Base-by-base conservation (phyloP, 768 basidiomycete genomes). In the Chalciporus chontae region DNA sequence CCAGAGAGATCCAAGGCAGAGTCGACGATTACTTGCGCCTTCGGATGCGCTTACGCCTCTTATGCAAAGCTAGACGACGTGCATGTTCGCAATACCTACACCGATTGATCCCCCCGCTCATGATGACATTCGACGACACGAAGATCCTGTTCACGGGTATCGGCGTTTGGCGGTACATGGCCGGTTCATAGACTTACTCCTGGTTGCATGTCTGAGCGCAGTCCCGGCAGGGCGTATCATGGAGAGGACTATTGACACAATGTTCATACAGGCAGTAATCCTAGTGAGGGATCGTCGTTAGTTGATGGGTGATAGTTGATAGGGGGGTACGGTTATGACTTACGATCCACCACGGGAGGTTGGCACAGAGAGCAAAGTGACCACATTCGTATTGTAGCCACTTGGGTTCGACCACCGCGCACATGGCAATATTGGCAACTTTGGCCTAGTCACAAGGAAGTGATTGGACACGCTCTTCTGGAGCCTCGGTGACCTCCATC, bases 321-420 rank as follows among this genome's bases (percentile, higher is more conserved):
- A 31, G 29, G 29, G n/a, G 34, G 11, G 26, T 6, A 5, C 11
- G 34, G 11, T 21, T 6, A 5, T 11, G 23, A 45, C 59, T 47
- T 38, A 54, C 55, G 11, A 51, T 43, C 54, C 46, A 56, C 50
- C 49, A 39, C 10, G 49, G 41, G 31, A 51, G 50, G 26, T 41
- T 15, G 7, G 27, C 40, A 15, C 47, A 27, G 26, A 31, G 34
- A 7, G 37, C 37, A 23, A 49, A 48, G 39, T 48, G 50, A 27
- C 43, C 46, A 21, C 43, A 51, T 39, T 43, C 46, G 18, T 52
- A 43, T 18, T 48, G 47, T 39, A 47, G 44, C 47, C 54, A 52
- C 37, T 26, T 47, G 42, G 43, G 46, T 32, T 55, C 47, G 26
- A 45, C 34, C 15, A 47, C 21, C 17, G 23, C 31, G 23, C 52